A percentile compares a stretch with the other conserved stretches of the same genome.
Evolutionary conservation across 306 rosid species (phyloP).

Genomic region (Sindora glabra): DNA sequence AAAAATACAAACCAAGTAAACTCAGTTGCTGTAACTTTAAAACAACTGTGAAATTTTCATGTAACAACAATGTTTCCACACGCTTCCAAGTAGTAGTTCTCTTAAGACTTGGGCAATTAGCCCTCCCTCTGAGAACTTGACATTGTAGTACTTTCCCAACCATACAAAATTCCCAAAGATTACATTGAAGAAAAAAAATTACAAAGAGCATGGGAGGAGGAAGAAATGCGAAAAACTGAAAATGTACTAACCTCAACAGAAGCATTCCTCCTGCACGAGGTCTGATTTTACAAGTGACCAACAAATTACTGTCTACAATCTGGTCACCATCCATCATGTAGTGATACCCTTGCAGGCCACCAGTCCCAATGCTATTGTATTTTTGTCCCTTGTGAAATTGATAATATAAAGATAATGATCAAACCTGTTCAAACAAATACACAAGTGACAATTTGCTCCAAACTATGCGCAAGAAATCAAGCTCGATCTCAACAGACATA

Average conservation of each 20-base stretch:
- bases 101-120: conserved; percentile 7
- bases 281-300: conserved; percentile 10
- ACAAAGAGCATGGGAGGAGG: neutral
- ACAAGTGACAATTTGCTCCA: neutral
- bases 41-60: conserved; percentile 16
- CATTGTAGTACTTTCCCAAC: neutral
- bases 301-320: conserved; percentile 13
- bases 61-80: conserved; percentile 14
- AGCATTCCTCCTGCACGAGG: conserved; percentile 24
- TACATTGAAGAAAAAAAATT: neutral
- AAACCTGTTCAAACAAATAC: conserved; percentile 25
- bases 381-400: conserved; percentile 15
- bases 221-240: neutral
- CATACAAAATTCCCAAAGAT: conserved; percentile 8
- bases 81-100: conserved; percentile 10
- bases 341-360: conserved; percentile 17
- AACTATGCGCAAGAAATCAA: neutral
- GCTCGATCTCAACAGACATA: neutral
- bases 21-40: conserved; percentile 5
- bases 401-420: neutral
- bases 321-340: conserved; percentile 19
- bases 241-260: conserved; percentile 15
- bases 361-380: neutral
- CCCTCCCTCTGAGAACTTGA: conserved; percentile 6
- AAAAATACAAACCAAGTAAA: neutral